Evolutionary conservation across 2,329 filamentous ascomycete species (phyloP), one percentile per base, ranked within the genome.

Genomic region (Aspergillus pseudotamarii): DNA sequence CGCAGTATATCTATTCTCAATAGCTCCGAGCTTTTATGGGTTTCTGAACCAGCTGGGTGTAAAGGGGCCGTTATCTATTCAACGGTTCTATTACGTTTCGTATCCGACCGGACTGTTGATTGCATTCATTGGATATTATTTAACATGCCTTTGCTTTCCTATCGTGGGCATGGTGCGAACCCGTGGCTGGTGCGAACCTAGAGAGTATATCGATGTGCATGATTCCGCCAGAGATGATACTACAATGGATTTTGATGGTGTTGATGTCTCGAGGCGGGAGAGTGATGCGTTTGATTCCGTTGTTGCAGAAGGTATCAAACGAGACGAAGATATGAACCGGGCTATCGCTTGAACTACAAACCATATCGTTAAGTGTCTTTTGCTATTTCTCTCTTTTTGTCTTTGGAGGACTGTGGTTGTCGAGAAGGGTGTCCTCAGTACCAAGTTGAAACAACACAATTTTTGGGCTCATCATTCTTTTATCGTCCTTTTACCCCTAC

Each of bases 31-130:
- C 51, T 79, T 82, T 55, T 78, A 77, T 53, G 79, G 78, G 1
- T 82, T 82, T 53, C 68, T 81, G 2, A 73, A 77, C 61, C 51
- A 61, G 26, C 77, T 81, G 74, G 80, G 79, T 1, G 76, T 81
- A 4, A 58, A 61, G 21, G 70, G 66, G 0, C 78, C 79, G 1
- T 5, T 73, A 0, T 74, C 73, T 0, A 69, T 69, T 21, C 32
- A 66, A 53, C 56, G 73, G 19, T 86, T 87, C 72, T 88, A 88
- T 68, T 86, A 85, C 64, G 77, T 88, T 28, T 85, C 85, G 0
- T 84, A 82, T 60, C 82, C 82, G 67, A 84, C 86, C 6, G 81
- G 83, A 4, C 79, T 88, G 60, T 21, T 72, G 5, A 57, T 72
- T 26, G 64, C 65, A 0, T 70, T 70, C 28, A 57, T 41, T 0